Percentiles rank a stretch among this genome's conserved stretches.
Conservation (phyloP, 2,329 filamentous ascomycete species). For the Alternaria solani region DNA sequence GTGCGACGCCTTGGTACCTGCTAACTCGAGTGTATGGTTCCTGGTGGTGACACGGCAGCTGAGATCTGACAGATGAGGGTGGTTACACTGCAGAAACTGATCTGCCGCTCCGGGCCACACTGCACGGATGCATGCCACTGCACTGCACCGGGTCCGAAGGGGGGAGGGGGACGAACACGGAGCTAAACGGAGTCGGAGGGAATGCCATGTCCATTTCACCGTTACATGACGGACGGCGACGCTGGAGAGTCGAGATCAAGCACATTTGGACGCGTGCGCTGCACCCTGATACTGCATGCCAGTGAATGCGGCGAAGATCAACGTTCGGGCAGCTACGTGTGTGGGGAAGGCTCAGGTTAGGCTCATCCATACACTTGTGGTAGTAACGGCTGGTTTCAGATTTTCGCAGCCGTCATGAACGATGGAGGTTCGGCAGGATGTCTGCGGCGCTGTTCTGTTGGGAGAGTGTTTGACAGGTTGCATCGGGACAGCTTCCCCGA, state of each 20-base stretch:
- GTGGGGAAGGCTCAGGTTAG: constrained; percentile 3
- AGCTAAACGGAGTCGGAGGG: not conserved
- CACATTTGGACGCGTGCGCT: not conserved
- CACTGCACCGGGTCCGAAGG: not conserved
- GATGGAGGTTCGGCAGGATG: not conserved
- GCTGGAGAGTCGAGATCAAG: not conserved
- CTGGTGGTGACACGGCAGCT: constrained; percentile 15
- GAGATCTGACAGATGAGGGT: constrained; percentile 2
- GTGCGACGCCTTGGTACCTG: constrained; percentile 10
- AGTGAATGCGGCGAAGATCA: constrained; percentile 7
- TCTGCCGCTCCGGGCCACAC: constrained; percentile 18
- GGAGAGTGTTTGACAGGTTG: not conserved
- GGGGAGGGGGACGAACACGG: not conserved
- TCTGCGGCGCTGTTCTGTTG: not conserved
- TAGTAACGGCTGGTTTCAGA: constrained; percentile 9
- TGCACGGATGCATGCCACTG: constrained; percentile 4
- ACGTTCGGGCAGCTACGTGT: constrained; percentile 9
- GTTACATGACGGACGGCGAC: not conserved
- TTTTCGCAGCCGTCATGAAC: not conserved
- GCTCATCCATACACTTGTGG: not conserved
- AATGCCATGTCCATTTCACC: not conserved
- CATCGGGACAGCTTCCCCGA: constrained; percentile 8
- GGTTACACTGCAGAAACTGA: constrained; percentile 5
- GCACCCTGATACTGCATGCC: constrained; percentile 1
- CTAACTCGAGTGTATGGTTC: constrained; percentile 10